Evolutionary conservation across 108 stramenopile genomes (phyloP), one percentile per base, ranked within the genome.

Genomic region (Aurantiochytrium sp.): DNA sequence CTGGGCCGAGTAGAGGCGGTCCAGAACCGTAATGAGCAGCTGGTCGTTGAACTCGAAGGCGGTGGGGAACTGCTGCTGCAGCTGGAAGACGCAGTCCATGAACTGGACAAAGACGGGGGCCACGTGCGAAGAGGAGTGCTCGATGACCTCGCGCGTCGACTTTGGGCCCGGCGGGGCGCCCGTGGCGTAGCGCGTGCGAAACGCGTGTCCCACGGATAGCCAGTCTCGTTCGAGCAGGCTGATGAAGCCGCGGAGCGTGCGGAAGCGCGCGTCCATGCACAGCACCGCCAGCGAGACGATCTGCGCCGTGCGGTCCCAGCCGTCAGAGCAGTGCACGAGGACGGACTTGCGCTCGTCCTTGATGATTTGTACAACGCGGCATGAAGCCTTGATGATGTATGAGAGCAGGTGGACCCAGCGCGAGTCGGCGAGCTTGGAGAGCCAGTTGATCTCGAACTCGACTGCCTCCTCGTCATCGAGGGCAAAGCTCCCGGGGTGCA

Each of bases 261-360:
- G 93, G 87, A 96, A 99, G 92, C 95, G 95, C 10, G 97, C 96
- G 92, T 99, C 98, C 65, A 99, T 87, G 30, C 98, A 68, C 19
- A 99, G 89, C 89, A 98, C 96, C 2, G 97, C 94, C 69, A 99
- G 86, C 19, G 93, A 94, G 12, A 93, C 88, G 0, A 97, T 96
- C 93, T 99, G 99, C 19, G 95, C 92, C 0, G 99, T 99, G 37
- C 99, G 92, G 92, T 99, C 99, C 99, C 99, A 99, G 19, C 99
- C 99, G 89, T 99, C 97, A 59, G 95, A 95, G 87, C 99, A 99
- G 89, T 99, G 99, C 52, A 99, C 90, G 42, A 99, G 90, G 1
- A 98, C 95, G 3, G 97, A 97, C 36, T 95, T 87, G 59, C 95
- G 91, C 88, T 96, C 92, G 45, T 94, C 93, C 89, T 96, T 95